Evolutionary conservation across 768 basidiomycete species (phyloP).

Genomic region (Paxillus involutus): DNA sequence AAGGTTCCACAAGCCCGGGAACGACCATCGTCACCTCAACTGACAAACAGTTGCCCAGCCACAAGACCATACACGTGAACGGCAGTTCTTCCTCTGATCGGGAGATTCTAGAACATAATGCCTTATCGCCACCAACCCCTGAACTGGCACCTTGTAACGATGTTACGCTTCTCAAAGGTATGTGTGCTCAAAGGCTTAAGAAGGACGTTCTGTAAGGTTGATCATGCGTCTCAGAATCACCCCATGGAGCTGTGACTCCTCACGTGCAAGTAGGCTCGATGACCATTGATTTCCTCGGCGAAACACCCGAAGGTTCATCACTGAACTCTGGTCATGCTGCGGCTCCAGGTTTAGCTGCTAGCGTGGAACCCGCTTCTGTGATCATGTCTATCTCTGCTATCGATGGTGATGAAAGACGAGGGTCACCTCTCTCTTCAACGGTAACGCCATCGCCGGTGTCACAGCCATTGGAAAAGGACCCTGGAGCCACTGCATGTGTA

Average conservation of each 20-base stretch:
- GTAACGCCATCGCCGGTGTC: conserved; percentile 9
- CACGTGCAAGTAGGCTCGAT: conserved; percentile 13
- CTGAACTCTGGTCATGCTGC: conserved; percentile 4
- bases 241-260: conserved; percentile 6
- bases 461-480: conserved; percentile 15
- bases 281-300: conserved; percentile 2
- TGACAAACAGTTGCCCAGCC: conserved; percentile 18
- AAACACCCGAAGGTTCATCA: conserved; percentile 5
- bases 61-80: conserved; percentile 23
- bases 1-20: conserved; percentile 21
- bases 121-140: conserved; percentile 8
- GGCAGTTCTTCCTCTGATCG: conserved; percentile 13
- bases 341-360: conserved; percentile 4
- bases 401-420: conserved; percentile 3
- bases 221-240: conserved; percentile 15
- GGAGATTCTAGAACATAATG: conserved; percentile 12
- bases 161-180: conserved; percentile 16
- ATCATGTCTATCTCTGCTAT: conserved; percentile 7
- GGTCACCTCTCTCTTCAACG: conserved; percentile 12
- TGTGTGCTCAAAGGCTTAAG: neutral
- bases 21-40: conserved; percentile 9
- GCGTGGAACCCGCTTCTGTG: conserved; percentile 10
- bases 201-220: neutral
- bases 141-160: conserved; percentile 8
- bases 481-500: conserved; percentile 11